A percentile compares a stretch with the other conserved stretches of the same genome.
These are phyloP conservation scores for Trametes pubescens DNA, from an alignment of 1,284 basidiomycete species.

Conservation along the genomic window DNA sequence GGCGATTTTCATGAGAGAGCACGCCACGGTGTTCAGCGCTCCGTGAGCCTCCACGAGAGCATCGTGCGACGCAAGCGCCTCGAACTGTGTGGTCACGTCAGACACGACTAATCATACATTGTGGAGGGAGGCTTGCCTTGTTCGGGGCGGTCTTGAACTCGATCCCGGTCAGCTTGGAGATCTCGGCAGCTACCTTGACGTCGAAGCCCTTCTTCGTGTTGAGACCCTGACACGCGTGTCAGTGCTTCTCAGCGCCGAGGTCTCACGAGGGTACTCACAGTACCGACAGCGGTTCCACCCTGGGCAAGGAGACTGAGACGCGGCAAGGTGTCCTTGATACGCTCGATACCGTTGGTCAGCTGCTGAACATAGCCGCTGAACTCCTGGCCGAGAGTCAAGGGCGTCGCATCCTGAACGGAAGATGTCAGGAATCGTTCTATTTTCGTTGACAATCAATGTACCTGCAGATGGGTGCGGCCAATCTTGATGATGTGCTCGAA, in stretches of 20 bases:
- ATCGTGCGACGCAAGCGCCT: constrained; percentile 96
- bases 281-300: constrained; percentile 98
- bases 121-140: constrained; percentile 67
- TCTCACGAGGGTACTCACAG: constrained; percentile 60
- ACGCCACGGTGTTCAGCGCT: constrained; percentile 94
- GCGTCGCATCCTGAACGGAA: constrained; percentile 87
- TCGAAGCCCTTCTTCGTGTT: constrained; percentile 99
- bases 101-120: constrained; percentile 4
- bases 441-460: too few relatives aligned
- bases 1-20: constrained; percentile 98
- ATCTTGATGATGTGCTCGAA: constrained; percentile 98
- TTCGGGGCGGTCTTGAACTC: constrained; percentile 97
- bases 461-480: constrained; percentile 96
- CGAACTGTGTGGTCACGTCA: constrained; percentile 68
- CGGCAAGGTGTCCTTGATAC: constrained; percentile 86
- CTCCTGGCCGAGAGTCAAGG: constrained; percentile 97
- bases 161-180: constrained; percentile 91
- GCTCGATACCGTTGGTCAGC: constrained; percentile 89
- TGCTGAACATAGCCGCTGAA: constrained; percentile 99
- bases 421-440: not conserved
- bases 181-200: constrained; percentile 91
- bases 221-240: constrained; percentile 70
- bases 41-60: constrained; percentile 98
- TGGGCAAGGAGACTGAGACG: constrained; percentile 93
- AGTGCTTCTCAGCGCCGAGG: constrained; percentile 4